Evolutionary conservation across 2,329 filamentous ascomycete genomes (phyloP), one percentile per base, ranked within the genome.

Genomic region (Xylaria sp.): DNA sequence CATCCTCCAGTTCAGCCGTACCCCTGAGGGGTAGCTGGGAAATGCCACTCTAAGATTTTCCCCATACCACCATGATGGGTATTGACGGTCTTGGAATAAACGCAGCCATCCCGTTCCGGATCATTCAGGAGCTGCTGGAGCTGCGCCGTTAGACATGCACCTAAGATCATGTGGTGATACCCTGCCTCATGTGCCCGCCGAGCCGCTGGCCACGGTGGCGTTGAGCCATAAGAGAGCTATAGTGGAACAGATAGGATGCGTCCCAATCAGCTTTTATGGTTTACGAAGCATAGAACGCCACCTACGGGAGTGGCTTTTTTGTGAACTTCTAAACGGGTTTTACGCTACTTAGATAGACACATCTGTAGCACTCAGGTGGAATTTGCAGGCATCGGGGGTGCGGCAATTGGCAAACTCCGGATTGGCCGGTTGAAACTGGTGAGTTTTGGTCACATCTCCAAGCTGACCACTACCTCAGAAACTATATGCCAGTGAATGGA

Each of bases 81-180:
- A 27, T 9, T 13, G 33, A 57, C 9, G 50, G 44, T 20, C 44
- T n/a, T 60, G 27, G 56, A 39, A 50, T 50, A 60, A 55, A 42
- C 49, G 49, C 49, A 42, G 29, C 31, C 20, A 36, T 45, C 61
- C 61, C 51, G 31, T 51, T 57, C 42, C 31, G 50, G 44, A 50
- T 55, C 27, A 49, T 25, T 44, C 20, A 58, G 10, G 38, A 49
- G 55, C 61, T 65, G 22, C 29, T 55, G 42, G 36, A 47, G 45
- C 11, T 44, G 31, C 45, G n/a, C 36, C 13, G 44, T 67, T 60
- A 29, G 17, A 31, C 50, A 57, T 56, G 51, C 56, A 61, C 22
- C 36, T 39, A 55, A 61, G 33, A 56, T 45, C 15, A 55, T 56
- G 51, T 33, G 20, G 38, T 67, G 50, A 57, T 51, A 61, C 61